Conservation (phyloP, 1,284 basidiomycete species). For the Ceratobasidium sp. region DNA sequence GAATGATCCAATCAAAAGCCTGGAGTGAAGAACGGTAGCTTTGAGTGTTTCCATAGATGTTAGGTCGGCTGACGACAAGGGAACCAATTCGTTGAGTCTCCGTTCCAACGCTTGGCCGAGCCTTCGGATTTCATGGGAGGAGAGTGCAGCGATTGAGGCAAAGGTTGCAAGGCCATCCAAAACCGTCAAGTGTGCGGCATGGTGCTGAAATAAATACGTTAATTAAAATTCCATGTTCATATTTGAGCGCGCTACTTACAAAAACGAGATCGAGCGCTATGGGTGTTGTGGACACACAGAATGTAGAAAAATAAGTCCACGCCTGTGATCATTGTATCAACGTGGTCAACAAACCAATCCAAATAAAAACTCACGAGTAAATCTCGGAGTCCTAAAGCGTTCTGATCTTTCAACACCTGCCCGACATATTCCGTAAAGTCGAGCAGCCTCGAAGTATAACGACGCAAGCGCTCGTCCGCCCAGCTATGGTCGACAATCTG, state of each 20-base stretch:
- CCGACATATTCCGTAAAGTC: constrained; percentile 88
- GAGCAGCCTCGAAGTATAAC: constrained; percentile 74
- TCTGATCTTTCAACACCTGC: constrained; percentile 69
- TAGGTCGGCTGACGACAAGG: constrained; percentile 55
- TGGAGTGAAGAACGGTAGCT: constrained; percentile 61
- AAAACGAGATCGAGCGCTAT: constrained; percentile 70
- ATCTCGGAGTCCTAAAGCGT: constrained; percentile 85
- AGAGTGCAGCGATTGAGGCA: constrained; percentile 57
- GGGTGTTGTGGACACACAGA: constrained; percentile 53
- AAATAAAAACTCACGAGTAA: constrained; percentile 71
- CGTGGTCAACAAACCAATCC: background rate
- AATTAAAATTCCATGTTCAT: constrained; percentile 26
- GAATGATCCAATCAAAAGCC: constrained; percentile 81
- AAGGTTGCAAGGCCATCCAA: constrained; percentile 85
- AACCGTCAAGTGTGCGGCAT: constrained; percentile 87
- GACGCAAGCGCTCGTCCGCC: constrained; percentile 66
- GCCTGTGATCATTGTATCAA: constrained; percentile 63
- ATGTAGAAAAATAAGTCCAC: constrained; percentile 91
- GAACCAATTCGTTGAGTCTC: constrained; percentile 61
- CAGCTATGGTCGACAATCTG: constrained; percentile 84
- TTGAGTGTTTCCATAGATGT: constrained; percentile 82
- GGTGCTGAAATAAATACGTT: constrained; percentile 65
- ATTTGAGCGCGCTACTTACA: constrained; percentile 64
- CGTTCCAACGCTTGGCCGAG: constrained; percentile 53
- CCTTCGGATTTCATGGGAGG: constrained; percentile 10